Base-by-base conservation (phyloP, 352 stramenopile species). In the Phytophthora constricta region DNA sequence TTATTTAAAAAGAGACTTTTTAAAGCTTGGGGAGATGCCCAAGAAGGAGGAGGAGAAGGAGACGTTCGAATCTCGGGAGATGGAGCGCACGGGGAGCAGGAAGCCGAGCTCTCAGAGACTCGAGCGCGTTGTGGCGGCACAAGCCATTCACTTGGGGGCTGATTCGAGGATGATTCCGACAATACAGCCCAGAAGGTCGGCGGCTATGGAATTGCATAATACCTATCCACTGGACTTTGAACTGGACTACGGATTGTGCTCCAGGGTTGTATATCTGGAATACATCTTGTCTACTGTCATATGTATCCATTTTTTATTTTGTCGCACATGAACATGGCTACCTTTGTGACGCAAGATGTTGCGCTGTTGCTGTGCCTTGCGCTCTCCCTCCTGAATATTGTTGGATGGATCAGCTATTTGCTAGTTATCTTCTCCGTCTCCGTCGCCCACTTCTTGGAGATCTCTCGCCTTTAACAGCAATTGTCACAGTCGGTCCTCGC, bases 271-370 rank as follows among this genome's bases (percentile, higher is more conserved):
- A n/a, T n/a, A n/a, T n/a, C n/a, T n/a, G n/a, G n/a, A n/a, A n/a
- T n/a, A n/a, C n/a, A n/a, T n/a, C n/a, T n/a, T n/a, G n/a, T n/a
- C n/a, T n/a, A n/a, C n/a, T n/a, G n/a, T n/a, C n/a, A n/a, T n/a
- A 11, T 37, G 31, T 37, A 37, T 37, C 31, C 31, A 37, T 37
- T 11, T 37, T 37, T 37, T 7, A 37, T n/a, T n/a, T n/a, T n/a
- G n/a, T 84, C 57, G 43, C 77, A 78, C 70, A 80, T 79, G 3
- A 16, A 42, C 4, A 42, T 42, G 34, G 34, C 34, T 42, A 42
- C 34, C 14, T 42, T 42, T 42, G 34, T 42, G 34, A 42, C 9
- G n/a, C 34, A 42, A 42, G 34, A 42, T 42, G 34, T 42, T 42
- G n/a, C n/a, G 34, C 34, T 42, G 4, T 13, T 42, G 34, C n/a